These are phyloP conservation scores for Aureobasidium sp. DNA, from an alignment of 2,329 filamentous ascomycete genomes.

Conservation along the genomic window DNA sequence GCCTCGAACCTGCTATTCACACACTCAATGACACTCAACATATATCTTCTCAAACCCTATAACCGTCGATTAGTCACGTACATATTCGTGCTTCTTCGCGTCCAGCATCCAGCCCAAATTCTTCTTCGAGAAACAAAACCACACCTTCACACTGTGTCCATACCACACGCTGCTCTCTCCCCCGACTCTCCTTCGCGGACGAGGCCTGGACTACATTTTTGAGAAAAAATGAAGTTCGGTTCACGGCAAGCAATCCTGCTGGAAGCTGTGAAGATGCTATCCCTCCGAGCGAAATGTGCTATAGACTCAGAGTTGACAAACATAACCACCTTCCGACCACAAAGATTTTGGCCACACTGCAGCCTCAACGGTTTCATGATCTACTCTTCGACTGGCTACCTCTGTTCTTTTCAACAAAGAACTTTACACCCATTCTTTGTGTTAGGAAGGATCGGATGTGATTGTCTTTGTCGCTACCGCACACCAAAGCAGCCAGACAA, in stretches of 20 bases:
- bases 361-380: neutral
- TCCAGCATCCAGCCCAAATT: neutral
- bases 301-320: neutral
- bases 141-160: too few relatives aligned
- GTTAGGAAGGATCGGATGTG: neutral
- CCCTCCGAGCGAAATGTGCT: neutral
- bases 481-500: neutral
- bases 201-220: too few relatives aligned
- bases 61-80: neutral
- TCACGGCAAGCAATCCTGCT: neutral
- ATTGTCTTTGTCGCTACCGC: neutral
- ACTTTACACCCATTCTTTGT: neutral
- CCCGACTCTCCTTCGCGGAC: neutral
- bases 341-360: neutral
- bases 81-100: neutral
- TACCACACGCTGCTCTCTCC: neutral
- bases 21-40: neutral
- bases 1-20: neutral
- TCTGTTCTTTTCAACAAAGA: conserved; percentile 3
- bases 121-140: neutral
- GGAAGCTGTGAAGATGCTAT: neutral
- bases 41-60: neutral
- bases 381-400: neutral
- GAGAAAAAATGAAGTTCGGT: neutral
- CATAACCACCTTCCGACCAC: neutral